Base-by-base conservation (phyloP, 768 basidiomycete species). In the Podaxis sp. region DNA sequence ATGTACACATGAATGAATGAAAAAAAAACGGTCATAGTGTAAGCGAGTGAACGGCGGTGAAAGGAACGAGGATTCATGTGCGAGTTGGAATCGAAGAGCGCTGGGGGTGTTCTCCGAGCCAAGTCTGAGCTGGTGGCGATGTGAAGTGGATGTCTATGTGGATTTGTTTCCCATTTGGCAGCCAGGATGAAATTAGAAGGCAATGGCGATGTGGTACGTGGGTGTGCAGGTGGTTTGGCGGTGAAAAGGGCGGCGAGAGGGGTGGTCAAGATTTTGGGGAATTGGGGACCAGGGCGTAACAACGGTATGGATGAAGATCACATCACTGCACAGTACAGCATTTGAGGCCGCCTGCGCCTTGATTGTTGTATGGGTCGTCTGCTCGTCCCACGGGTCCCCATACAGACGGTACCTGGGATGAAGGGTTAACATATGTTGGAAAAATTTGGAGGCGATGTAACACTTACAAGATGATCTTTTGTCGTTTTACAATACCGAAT, bases 401-500 rank as follows among this genome's bases (percentile, higher is more conserved):
- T 1, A 99, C 93, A 18, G 91, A 94, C 25, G 95, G 95, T 52
- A 96, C 89, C 90, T 95, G 68, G 23, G 67, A 65, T 28, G 56
- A 54, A 46, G 69, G 55, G 69, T 67, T 37, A 50, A 47, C 23
- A 55, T 44, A 28, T 61, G 38, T 42, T 46, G 36, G 36, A 50
- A 53, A 57, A 61, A 25, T n/a, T 25, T 23, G 37, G 44, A 10
- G 32, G 57, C 37, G 48, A 38, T 28, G 9, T 37, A 54, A 28
- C 38, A 73, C 75, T 56, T 59, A 77, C 78, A 38, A 79, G 75
- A 64, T 90, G 89, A 72, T 98, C 96, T 72, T 91, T 93, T 32
- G 94, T 97, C 35, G 88, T 89, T 79, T 93, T 93, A 82, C 93
- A 95, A 73, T 93, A 98, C 60, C 89, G 86, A 68, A 98, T 95